phyloP scores from a whole-genome alignment of 73 alveolate species.

The Paramecium biaurelia region DNA sequence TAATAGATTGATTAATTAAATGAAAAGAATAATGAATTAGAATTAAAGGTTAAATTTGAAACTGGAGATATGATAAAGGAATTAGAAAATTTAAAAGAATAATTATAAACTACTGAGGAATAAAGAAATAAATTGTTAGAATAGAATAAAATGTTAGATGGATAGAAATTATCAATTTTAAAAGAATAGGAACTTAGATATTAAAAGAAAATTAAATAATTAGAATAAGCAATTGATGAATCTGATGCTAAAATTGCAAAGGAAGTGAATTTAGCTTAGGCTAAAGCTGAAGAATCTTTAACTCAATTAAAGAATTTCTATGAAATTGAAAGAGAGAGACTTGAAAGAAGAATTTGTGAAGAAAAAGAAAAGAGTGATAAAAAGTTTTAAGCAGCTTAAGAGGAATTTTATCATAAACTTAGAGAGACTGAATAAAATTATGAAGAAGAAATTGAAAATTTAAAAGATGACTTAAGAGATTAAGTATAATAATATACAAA shows the following conservation, averaged over 20 bases:
- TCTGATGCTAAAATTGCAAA: constrained; percentile 31
- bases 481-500: constrained; percentile 65
- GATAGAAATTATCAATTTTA: constrained; percentile 44
- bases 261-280: constrained; percentile 40
- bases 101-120: constrained; percentile 28
- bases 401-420: constrained; percentile 48
- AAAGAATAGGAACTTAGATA: constrained; percentile 61
- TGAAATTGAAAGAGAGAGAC: constrained; percentile 80
- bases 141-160: constrained; percentile 52
- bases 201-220: constrained; percentile 32
- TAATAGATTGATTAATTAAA: constrained; percentile 56
- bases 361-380: constrained; percentile 70
- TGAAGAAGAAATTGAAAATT: constrained; percentile 66
- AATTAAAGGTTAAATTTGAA: constrained; percentile 62
- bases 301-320: constrained; percentile 75
- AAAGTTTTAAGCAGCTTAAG: constrained; percentile 38
- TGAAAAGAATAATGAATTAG: constrained; percentile 62
- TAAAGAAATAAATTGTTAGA: constrained; percentile 48
- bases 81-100: constrained; percentile 38
- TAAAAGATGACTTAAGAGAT: constrained; percentile 70
- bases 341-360: constrained; percentile 78
- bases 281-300: constrained; percentile 69
- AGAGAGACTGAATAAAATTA: constrained; percentile 51
- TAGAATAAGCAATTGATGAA: constrained; percentile 52
- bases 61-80: constrained; percentile 62